phyloP scores from a whole-genome alignment of 1,139 yeast genomes.

The Ogataea hybrid region DNA sequence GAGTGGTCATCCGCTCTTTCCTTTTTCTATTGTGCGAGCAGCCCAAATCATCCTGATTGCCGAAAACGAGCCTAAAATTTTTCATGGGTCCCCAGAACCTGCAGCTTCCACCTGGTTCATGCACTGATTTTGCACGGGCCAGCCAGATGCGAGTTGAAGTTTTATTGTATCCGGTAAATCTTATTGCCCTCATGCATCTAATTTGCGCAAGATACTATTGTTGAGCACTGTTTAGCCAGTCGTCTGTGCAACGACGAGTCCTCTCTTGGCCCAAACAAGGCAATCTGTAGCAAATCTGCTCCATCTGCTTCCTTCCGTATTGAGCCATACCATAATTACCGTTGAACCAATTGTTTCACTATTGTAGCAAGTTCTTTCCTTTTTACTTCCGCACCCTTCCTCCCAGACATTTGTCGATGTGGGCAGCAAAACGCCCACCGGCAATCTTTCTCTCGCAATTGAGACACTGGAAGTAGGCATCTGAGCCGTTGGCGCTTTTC shows the following conservation, averaged over 20 bases:
- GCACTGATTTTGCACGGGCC: constrained; percentile 6
- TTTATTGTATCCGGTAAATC: neutral
- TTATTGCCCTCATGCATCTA: neutral
- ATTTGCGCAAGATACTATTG: neutral
- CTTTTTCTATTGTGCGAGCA: constrained; percentile 3
- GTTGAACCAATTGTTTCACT: constrained; percentile 1
- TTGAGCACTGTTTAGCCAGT: neutral
- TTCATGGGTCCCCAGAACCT: neutral
- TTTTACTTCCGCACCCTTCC: constrained; percentile 47
- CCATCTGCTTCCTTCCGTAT: neutral
- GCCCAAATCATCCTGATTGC: neutral
- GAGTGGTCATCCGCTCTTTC: neutral
- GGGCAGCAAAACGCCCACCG: constrained; percentile 90
- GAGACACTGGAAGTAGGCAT: constrained; percentile 67
- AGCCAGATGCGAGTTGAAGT: constrained; percentile 3
- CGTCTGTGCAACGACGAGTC: neutral
- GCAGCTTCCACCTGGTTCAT: constrained; percentile 1
- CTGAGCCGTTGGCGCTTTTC: constrained; percentile 22
- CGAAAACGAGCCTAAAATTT: neutral
- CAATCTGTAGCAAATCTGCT: neutral
- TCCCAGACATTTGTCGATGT: constrained; percentile 81
- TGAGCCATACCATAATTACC: neutral
- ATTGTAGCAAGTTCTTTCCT: neutral
- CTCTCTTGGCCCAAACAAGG: neutral
- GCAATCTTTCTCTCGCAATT: constrained; percentile 86